Conservation (phyloP, 1,284 basidiomycete species). For the Papiliotrema laurentii region DNA sequence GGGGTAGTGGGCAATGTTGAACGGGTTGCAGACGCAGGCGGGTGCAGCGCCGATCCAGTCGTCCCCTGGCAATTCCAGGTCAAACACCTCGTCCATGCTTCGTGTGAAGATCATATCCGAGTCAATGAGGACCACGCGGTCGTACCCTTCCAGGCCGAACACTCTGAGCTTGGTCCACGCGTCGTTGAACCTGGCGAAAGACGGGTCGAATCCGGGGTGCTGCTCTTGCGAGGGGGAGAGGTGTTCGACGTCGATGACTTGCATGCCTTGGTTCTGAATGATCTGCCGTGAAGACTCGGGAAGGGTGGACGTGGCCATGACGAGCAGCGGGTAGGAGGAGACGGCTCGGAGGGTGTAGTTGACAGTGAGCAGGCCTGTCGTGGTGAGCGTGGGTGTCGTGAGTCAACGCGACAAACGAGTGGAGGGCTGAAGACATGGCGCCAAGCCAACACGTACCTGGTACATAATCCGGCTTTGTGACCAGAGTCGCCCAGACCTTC, state of each 20-base stretch:
- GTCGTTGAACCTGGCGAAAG: conserved; percentile 62
- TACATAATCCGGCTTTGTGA: conserved; percentile 66
- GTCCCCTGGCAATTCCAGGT: conserved; percentile 56
- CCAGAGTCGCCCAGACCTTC: conserved; percentile 60
- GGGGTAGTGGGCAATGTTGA: conserved; percentile 77
- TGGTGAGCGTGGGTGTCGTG: background rate
- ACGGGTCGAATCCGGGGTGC: conserved; percentile 47
- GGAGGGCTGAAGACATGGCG: too few species aligned
- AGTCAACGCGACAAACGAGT: too few species aligned
- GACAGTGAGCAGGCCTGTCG: conserved; percentile 58
- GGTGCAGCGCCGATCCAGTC: conserved; percentile 80
- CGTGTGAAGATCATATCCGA: conserved; percentile 82
- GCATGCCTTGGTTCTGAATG: conserved; percentile 56
- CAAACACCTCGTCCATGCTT: conserved; percentile 90
- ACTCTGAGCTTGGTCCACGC: conserved; percentile 86
- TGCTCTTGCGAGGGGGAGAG: conserved; percentile 57
- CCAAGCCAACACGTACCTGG: conserved; percentile 27
- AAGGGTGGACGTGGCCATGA: conserved; percentile 68
- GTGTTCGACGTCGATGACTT: conserved; percentile 57
- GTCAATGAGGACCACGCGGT: conserved; percentile 81
- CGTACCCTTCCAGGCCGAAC: conserved; percentile 70
- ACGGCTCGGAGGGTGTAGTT: conserved; percentile 62
- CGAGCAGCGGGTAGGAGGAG: conserved; percentile 73
- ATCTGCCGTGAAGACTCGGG: conserved; percentile 55
- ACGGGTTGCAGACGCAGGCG: conserved; percentile 91